Evolutionary conservation across 2,329 filamentous ascomycete species (phyloP).

Genomic region (Verticillium nubilum): DNA sequence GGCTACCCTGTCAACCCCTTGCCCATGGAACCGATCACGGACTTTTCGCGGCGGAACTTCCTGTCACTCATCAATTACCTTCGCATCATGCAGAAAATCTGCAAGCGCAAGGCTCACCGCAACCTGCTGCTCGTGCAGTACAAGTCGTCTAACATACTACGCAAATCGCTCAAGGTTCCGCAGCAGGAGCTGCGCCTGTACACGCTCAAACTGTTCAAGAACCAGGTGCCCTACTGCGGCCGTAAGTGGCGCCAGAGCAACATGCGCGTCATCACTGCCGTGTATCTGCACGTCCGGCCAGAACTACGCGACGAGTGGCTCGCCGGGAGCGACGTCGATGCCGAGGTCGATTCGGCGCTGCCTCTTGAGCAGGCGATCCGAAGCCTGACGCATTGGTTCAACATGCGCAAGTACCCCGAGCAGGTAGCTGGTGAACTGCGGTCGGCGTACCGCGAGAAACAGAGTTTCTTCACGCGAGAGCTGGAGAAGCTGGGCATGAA

Average conservation of each 20-base stretch:
- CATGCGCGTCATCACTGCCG: constrained; percentile 97
- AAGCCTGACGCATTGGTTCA: constrained; percentile 91
- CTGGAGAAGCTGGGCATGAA: constrained; percentile 63
- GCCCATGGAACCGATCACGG: constrained; percentile 73
- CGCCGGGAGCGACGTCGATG: constrained; percentile 83
- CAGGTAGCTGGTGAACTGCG: constrained; percentile 59
- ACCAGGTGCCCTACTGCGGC: constrained; percentile 95
- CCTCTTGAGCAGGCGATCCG: constrained; percentile 87
- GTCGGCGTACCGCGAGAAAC: constrained; percentile 61
- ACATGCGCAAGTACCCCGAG: constrained; percentile 75
- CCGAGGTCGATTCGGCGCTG: constrained; percentile 86
- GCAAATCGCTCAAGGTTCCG: constrained; percentile 86
- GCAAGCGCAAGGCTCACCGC: constrained; percentile 90
- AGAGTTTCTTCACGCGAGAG: constrained; percentile 75
- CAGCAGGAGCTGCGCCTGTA: constrained; percentile 85
- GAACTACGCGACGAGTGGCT: constrained; percentile 96
- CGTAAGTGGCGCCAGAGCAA: constrained; percentile 97
- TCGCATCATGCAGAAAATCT: constrained; percentile 95
- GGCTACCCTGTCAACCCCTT: constrained; percentile 71
- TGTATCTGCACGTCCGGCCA: constrained; percentile 89
- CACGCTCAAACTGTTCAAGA: constrained; percentile 97
- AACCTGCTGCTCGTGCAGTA: constrained; percentile 92
- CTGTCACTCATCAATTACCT: constrained; percentile 94
- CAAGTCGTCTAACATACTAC: constrained; percentile 87
- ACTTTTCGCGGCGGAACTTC: constrained; percentile 91